These are phyloP conservation scores for Cladosporium velox DNA, from an alignment of 2,329 filamentous ascomycete species.

Conservation along the genomic window DNA sequence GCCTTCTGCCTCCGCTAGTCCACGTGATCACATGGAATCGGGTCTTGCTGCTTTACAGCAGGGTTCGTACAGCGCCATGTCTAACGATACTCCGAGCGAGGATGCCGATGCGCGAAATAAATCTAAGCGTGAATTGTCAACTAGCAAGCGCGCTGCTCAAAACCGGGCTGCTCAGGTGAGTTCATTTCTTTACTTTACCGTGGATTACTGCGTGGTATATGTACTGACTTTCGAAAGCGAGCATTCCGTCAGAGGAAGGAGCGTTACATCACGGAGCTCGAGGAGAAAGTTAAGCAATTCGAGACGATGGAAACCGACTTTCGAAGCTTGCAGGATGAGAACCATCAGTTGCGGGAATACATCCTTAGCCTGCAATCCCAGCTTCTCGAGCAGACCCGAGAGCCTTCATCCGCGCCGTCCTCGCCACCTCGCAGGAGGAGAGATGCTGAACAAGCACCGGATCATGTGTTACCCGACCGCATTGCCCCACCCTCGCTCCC, in stretches of 20 bases:
- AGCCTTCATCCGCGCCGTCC: constrained; percentile 66
- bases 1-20: constrained; percentile 44
- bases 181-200: constrained; percentile 19
- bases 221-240: constrained; percentile 57
- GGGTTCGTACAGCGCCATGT: constrained; percentile 54
- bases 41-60: constrained; percentile 62
- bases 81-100: constrained; percentile 49
- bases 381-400: constrained; percentile 78
- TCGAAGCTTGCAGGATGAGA: constrained; percentile 82
- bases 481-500: not conserved
- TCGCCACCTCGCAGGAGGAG: constrained; percentile 24
- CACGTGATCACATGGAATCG: constrained; percentile 45
- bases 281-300: constrained; percentile 86
- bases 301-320: constrained; percentile 73
- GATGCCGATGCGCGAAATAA: constrained; percentile 63
- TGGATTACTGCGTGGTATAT: not conserved
- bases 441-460: constrained; percentile 20
- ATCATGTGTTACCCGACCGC: constrained; percentile 23
- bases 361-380: constrained; percentile 86
- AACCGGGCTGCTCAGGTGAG: constrained; percentile 94
- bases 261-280: constrained; percentile 95
- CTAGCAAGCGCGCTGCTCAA: constrained; percentile 93
- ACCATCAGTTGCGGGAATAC: constrained; percentile 88
- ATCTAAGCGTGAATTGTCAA: constrained; percentile 87
- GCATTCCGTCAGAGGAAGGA: constrained; percentile 98